Percentiles rank a stretch among this genome's conserved stretches.
phyloP scores from a whole-genome alignment of 2,329 filamentous ascomycete species.

The Cryphonectria nitschkei region DNA sequence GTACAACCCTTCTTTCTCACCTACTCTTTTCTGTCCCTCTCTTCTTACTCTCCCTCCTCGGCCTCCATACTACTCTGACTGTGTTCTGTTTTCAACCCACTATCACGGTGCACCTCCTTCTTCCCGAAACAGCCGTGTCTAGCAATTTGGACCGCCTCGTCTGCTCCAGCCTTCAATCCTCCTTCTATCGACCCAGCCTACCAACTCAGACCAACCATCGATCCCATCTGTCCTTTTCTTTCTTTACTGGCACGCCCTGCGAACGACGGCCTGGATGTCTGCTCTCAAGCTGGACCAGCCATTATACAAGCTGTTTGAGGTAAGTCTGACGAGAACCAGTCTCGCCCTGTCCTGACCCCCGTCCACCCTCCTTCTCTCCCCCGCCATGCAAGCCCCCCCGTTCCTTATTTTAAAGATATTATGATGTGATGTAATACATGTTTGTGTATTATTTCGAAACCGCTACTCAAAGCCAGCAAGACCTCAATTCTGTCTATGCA shows the following conservation, averaged over 20 bases:
- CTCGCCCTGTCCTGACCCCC: conserved; percentile 23
- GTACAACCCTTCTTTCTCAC: too few species aligned
- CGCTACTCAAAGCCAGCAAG: too few species aligned
- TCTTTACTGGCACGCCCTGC: not conserved
- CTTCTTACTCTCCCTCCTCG: not conserved
- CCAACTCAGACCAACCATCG: not conserved
- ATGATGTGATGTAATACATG: too few species aligned
- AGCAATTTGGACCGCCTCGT: conserved; percentile 35
- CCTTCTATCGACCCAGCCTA: not conserved
- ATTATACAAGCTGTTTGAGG: conserved; percentile 63
- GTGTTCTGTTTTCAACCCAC: too few species aligned
- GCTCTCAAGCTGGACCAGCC: conserved; percentile 58
- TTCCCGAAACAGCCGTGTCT: conserved; percentile 42
- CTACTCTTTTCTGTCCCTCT: not conserved
- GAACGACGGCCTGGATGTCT: conserved; percentile 59
- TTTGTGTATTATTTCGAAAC: too few species aligned
- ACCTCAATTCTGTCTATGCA: too few species aligned
- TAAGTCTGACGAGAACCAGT: conserved; percentile 47
- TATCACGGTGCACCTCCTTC: conserved; percentile 16
- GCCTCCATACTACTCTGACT: too few species aligned
- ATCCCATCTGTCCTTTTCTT: not conserved
- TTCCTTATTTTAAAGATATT: not conserved
- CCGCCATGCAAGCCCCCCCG: conserved; percentile 34
- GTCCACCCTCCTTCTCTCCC: conserved; percentile 5
- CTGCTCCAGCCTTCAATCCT: conserved; percentile 33